Evolutionary conservation across 306 rosid genomes (phyloP).

Genomic region (Inga oerstediana): DNA sequence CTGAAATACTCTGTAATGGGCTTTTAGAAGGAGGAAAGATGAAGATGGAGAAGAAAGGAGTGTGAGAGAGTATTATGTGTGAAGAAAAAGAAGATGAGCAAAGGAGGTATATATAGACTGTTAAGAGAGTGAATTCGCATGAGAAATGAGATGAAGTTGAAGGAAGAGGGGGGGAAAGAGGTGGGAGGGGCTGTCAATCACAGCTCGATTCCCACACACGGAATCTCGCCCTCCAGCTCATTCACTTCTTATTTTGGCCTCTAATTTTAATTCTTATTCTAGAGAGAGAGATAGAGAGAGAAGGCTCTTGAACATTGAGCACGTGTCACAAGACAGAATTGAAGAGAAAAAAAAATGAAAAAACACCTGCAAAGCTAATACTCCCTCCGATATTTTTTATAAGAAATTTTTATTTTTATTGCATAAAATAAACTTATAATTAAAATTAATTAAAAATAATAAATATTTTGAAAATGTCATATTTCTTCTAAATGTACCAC

Average conservation of each 20-base stretch:
- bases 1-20: too few species aligned
- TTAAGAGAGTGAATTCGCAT: background rate
- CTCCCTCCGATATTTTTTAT: too few species aligned
- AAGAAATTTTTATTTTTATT: too few species aligned
- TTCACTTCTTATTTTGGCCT: constrained; percentile 25
- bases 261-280: constrained; percentile 31
- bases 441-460: too few species aligned
- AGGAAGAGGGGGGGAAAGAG: constrained; percentile 40
- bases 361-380: background rate
- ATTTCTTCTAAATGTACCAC: too few species aligned
- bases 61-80: constrained; percentile 8
- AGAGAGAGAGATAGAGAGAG: background rate
- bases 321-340: constrained; percentile 43
- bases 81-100: constrained; percentile 16
- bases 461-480: too few species aligned
- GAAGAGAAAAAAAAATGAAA: background rate
- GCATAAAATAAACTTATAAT: too few species aligned
- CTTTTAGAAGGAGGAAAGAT: background rate
- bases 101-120: constrained; percentile 45
- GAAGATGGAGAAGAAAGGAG: constrained; percentile 12
- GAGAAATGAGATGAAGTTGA: constrained; percentile 15
- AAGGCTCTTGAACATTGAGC: constrained; percentile 7
- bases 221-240: constrained; percentile 73
- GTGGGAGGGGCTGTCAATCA: constrained; percentile 23
- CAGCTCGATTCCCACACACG: constrained; percentile 64